A percentile compares a stretch with the other conserved stretches of the same genome.
Evolutionary conservation across 2,329 filamentous ascomycete genomes (phyloP).

Genomic region (Myriosclerotinia curreyana): DNA sequence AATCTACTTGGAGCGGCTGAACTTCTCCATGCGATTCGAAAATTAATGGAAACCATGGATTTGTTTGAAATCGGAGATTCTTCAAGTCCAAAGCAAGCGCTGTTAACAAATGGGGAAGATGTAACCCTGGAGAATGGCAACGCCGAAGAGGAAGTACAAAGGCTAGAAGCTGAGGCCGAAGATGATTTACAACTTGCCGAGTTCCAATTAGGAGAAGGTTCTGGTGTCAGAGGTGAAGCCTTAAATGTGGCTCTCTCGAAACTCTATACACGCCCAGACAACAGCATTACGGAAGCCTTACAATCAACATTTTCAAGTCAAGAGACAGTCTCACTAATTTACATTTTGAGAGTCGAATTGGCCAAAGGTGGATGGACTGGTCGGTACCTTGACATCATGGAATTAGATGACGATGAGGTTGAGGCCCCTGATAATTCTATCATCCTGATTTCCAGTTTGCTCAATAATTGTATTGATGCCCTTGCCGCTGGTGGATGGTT

Average conservation of each 20-base stretch:
- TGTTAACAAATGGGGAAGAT: constrained; percentile 34
- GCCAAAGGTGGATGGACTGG: constrained; percentile 74
- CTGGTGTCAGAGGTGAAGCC: constrained; percentile 59
- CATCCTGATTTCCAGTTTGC: constrained; percentile 65
- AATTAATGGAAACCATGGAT: constrained; percentile 68
- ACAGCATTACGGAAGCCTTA: constrained; percentile 60
- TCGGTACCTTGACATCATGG: constrained; percentile 59
- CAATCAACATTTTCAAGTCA: constrained; percentile 61
- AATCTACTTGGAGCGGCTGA: constrained; percentile 65
- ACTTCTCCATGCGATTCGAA: constrained; percentile 62
- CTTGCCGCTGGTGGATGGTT: constrained; percentile 74
- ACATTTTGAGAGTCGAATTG: constrained; percentile 69
- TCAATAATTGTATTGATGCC: constrained; percentile 72
- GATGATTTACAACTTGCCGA: constrained; percentile 66
- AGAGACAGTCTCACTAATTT: constrained; percentile 69
- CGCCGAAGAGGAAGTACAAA: constrained; percentile 43
- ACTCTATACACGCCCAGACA: constrained; percentile 62
- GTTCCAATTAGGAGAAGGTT: constrained; percentile 63
- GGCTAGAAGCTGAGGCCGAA: constrained; percentile 59
- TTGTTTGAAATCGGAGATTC: constrained; percentile 39
- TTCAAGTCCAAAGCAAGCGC: constrained; percentile 27
- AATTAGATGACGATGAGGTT: constrained; percentile 46
- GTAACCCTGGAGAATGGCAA: constrained; percentile 24
- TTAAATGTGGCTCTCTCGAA: constrained; percentile 67
- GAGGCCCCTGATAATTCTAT: constrained; percentile 65